These are phyloP conservation scores for Hypoxylon lienhwacheense DNA, from an alignment of 495 filamentous ascomycete species.

Conservation along the genomic window DNA sequence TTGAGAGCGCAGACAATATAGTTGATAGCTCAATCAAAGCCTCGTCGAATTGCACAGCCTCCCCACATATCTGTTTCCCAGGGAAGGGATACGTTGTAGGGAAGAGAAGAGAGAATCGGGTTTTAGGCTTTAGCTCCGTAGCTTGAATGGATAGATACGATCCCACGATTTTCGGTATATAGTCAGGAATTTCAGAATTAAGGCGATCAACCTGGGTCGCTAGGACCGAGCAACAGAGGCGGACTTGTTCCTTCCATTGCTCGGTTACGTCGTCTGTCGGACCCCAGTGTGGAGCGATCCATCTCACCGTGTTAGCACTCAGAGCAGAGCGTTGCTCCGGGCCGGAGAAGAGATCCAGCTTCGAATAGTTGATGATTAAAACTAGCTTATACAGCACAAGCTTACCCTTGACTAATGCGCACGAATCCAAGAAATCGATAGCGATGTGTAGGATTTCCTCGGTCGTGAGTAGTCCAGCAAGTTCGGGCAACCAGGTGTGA, in stretches of 20 bases:
- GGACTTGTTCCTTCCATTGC: slow-evolving; percentile 91
- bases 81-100: slow-evolving; percentile 91
- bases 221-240: slow-evolving; percentile 86
- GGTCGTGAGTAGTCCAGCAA: slow-evolving; percentile 70
- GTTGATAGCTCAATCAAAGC: slow-evolving; percentile 86
- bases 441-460: slow-evolving; percentile 90
- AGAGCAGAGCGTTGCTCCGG: slow-evolving; percentile 72
- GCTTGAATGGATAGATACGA: slow-evolving; percentile 80
- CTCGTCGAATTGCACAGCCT: slow-evolving; percentile 75
- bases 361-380: slow-evolving; percentile 85
- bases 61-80: slow-evolving; percentile 60
- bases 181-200: slow-evolving; percentile 78
- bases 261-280: slow-evolving; percentile 68
- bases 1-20: slow-evolving; percentile 78
- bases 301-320: slow-evolving; percentile 79
- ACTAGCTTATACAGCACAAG: slow-evolving; percentile 92
- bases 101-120: slow-evolving; percentile 80
- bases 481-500: slow-evolving; percentile 91
- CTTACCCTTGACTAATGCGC: slow-evolving; percentile 84
- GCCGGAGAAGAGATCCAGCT: slow-evolving; percentile 74
- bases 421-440: slow-evolving; percentile 91
- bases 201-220: slow-evolving; percentile 77
- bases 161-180: slow-evolving; percentile 86
- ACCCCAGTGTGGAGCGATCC: slow-evolving; percentile 96
- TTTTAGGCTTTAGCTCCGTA: slow-evolving; percentile 63